These are phyloP conservation scores for Fraxinus excelsior DNA, from an alignment of 257 asterid species.

Conservation along the genomic window DNA sequence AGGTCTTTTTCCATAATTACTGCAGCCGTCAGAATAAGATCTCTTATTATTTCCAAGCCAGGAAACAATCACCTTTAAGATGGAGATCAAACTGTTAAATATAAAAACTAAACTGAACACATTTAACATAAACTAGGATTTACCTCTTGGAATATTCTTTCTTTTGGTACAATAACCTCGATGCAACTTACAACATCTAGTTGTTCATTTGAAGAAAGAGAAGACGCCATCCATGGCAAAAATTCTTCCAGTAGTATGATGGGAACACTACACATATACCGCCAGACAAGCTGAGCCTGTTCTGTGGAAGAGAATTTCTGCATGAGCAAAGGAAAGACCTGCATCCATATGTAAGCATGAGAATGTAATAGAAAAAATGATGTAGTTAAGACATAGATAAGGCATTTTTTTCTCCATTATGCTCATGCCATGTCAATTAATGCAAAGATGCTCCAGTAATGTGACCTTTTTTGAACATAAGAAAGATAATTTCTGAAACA, in stretches of 20 bases:
- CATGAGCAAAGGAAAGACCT: conserved; percentile 76
- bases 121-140: conserved; percentile 22
- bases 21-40: conserved; percentile 33
- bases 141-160: conserved; percentile 75
- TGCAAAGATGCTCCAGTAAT: conserved; percentile 2
- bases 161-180: conserved; percentile 63
- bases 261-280: conserved; percentile 80
- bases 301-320: conserved; percentile 54
- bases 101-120: conserved; percentile 23
- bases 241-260: conserved; percentile 67
- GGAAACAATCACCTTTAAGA: conserved; percentile 63
- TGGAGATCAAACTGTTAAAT: conserved; percentile 33
- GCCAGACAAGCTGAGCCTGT: conserved; percentile 84
- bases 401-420: not conserved
- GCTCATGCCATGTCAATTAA: conserved; percentile 1
- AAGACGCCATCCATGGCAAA: conserved; percentile 65
- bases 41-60: conserved; percentile 59
- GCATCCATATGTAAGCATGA: conserved; percentile 32
- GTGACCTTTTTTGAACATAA: not conserved
- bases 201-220: conserved; percentile 56
- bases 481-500: not conserved
- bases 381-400: conserved; percentile 1
- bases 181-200: conserved; percentile 55
- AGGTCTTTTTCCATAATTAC: conserved; percentile 45
- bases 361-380: not conserved